phyloP scores from a whole-genome alignment of 257 asterid genomes.

The Salvia splendens region DNA sequence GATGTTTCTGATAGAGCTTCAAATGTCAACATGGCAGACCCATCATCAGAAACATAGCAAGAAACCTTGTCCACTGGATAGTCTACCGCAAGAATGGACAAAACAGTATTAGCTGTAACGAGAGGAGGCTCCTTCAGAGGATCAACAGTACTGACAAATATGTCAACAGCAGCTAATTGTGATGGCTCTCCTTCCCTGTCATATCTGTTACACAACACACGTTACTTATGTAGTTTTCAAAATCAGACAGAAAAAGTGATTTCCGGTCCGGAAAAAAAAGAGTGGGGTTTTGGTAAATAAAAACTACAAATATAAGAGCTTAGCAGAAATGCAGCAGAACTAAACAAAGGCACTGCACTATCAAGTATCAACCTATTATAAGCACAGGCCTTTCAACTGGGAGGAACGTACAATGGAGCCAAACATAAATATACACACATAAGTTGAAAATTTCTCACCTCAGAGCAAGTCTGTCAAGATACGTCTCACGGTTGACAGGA shows the following conservation, averaged over 20 bases:
- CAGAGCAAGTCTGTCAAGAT: conserved; percentile 94
- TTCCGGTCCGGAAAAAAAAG: not conserved
- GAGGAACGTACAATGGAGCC: not conserved
- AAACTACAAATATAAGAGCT: conserved; percentile 10
- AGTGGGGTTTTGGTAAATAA: conserved; percentile 7
- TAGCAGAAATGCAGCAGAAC: not conserved
- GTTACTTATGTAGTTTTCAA: conserved; percentile 25
- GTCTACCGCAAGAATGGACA: conserved; percentile 92
- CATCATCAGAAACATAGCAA: conserved; percentile 97
- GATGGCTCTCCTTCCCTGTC: conserved; percentile 99
- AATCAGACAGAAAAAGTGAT: conserved; percentile 28
- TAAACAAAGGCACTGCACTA: conserved; percentile 9
- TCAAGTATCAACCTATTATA: conserved; percentile 7
- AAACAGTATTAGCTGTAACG: conserved; percentile 92
- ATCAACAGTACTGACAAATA: conserved; percentile 98
- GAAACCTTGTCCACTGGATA: conserved; percentile 98
- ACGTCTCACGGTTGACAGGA: conserved; percentile 94
- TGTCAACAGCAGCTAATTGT: conserved; percentile 98
- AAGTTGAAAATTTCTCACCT: conserved; percentile 53
- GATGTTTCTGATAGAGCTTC: conserved; percentile 93
- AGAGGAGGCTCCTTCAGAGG: conserved; percentile 98
- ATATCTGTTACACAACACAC: conserved; percentile 57
- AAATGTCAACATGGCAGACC: conserved; percentile 90
- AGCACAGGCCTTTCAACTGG: conserved; percentile 11
- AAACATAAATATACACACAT: not conserved